Conservation (phyloP, 208 protist genomes). For the Trypanosoma congolense region DNA sequence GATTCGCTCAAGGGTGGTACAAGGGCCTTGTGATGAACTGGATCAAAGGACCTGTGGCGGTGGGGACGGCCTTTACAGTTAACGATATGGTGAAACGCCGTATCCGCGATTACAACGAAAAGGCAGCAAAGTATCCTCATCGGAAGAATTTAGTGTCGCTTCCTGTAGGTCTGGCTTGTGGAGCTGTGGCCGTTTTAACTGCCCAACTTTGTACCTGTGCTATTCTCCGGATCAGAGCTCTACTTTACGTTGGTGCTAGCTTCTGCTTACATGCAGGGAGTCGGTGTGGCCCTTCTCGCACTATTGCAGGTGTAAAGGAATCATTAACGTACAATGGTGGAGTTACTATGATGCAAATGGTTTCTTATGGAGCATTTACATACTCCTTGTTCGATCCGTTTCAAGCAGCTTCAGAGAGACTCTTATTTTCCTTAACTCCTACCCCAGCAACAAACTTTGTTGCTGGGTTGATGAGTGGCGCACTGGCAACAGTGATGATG, state of each 20-base stretch:
- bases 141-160: constrained; percentile 50
- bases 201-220: constrained; percentile 89
- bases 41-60: constrained; percentile 92
- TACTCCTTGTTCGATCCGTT: constrained; percentile 91
- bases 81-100: constrained; percentile 86
- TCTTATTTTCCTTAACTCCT: constrained; percentile 67
- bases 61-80: constrained; percentile 86
- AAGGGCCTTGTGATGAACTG: constrained; percentile 92
- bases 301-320: too few species aligned
- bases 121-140: constrained; percentile 27
- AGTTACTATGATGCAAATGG: constrained; percentile 89
- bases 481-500: constrained; percentile 72
- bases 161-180: constrained; percentile 77
- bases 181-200: constrained; percentile 86
- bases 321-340: constrained; percentile 82
- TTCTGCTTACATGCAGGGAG: constrained; percentile 22
- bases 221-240: constrained; percentile 91
- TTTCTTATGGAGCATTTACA: constrained; percentile 91
- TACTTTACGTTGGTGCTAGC: constrained; percentile 85
- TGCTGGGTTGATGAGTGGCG: constrained; percentile 79
- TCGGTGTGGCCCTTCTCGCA: constrained; percentile 27
- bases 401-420: constrained; percentile 60
- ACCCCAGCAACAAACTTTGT: constrained; percentile 72
- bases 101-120: constrained; percentile 70
- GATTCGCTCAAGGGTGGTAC: constrained; percentile 75